phyloP scores from a whole-genome alignment of 495 filamentous ascomycete genomes.

The Acidomyces sp. region DNA sequence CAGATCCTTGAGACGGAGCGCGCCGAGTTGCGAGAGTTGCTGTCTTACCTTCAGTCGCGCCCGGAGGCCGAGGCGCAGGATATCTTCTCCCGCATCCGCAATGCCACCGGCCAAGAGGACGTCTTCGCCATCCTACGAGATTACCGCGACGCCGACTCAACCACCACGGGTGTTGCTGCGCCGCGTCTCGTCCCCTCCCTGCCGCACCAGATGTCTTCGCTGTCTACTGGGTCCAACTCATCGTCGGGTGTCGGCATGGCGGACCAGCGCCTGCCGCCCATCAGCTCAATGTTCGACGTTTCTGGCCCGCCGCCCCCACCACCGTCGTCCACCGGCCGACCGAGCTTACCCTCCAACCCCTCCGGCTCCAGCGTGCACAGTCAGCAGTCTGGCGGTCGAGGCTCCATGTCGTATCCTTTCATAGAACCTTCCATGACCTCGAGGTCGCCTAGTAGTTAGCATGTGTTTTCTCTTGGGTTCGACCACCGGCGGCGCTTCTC shows the following conservation, averaged over 20 bases:
- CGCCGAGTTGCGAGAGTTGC: slow-evolving; percentile 10
- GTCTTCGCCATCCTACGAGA: slow-evolving; percentile 3
- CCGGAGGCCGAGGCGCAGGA: slow-evolving; percentile 10
- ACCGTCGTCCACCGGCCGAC: too few species aligned
- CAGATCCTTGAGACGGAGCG: slow-evolving; percentile 11
- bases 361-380: too few species aligned
- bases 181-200: too few species aligned
- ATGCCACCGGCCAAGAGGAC: slow-evolving; percentile 3
- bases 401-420: too few species aligned
- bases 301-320: background rate
- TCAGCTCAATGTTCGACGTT: slow-evolving; percentile 6
- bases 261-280: slow-evolving; percentile 8
- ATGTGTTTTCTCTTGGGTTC: too few species aligned
- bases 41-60: slow-evolving; percentile 3
- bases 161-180: too few species aligned
- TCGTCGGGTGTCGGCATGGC: too few species aligned
- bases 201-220: background rate
- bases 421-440: too few species aligned
- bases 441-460: too few species aligned
- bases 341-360: too few species aligned
- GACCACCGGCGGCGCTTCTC: too few species aligned
- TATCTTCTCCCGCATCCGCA: slow-evolving; percentile 14
- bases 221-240: background rate
- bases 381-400: too few species aligned
- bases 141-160: slow-evolving; percentile 1